phyloP scores from a whole-genome alignment of 2,329 filamentous ascomycete species.

The Aspergillus sp. region DNA sequence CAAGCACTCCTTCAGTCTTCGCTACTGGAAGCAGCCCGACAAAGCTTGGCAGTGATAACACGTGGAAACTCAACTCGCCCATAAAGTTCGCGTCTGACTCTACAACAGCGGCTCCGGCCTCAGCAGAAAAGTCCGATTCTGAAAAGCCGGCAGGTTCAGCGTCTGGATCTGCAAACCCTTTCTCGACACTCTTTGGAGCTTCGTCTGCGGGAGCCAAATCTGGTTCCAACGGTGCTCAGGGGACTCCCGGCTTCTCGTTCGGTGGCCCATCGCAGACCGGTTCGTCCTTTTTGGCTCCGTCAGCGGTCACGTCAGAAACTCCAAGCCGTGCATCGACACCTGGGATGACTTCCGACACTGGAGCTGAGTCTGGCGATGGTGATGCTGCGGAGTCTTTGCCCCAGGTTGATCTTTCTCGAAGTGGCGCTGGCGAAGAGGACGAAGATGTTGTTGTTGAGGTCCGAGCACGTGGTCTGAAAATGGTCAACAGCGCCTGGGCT shows the following conservation, averaged over 20 bases:
- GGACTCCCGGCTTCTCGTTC: conserved; percentile 41
- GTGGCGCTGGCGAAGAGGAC: conserved; percentile 68
- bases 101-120: conserved; percentile 23
- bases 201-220: conserved; percentile 20
- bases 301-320: conserved; percentile 35
- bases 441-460: conserved; percentile 71
- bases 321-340: conserved; percentile 49
- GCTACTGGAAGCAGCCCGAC: conserved; percentile 6
- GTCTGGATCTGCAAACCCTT: conserved; percentile 27
- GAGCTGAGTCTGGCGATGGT: conserved; percentile 48
- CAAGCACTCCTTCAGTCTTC: conserved; percentile 19
- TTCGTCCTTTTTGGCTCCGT: conserved; percentile 27
- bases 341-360: conserved; percentile 45
- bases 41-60: conserved; percentile 38
- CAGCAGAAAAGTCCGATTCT: conserved; percentile 29
- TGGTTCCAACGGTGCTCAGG: conserved; percentile 17
- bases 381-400: conserved; percentile 60
- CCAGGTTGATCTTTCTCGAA: conserved; percentile 68
- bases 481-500: conserved; percentile 58
- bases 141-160: conserved; percentile 17
- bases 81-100: conserved; percentile 47
- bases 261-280: conserved; percentile 29
- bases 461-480: conserved; percentile 68
- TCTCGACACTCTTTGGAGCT: conserved; percentile 31
- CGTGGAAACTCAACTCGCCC: conserved; percentile 48